These are phyloP conservation scores for Aureobasidium sp. DNA, from an alignment of 2,329 filamentous ascomycete genomes.

Conservation along the genomic window DNA sequence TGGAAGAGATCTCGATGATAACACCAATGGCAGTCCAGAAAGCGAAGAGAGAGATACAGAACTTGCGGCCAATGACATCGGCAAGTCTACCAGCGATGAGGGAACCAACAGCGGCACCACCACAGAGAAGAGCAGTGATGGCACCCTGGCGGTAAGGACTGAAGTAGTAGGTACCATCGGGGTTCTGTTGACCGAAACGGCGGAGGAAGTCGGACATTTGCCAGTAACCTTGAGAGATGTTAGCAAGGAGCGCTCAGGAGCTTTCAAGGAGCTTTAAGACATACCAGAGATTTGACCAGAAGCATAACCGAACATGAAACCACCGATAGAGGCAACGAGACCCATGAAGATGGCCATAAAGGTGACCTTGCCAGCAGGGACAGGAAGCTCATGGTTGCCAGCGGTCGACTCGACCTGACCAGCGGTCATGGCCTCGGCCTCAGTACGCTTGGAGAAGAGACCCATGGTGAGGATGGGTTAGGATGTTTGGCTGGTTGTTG, in stretches of 20 bases:
- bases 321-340: constrained; percentile 49
- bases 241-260: constrained; percentile 20
- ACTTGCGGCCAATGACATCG: constrained; percentile 43
- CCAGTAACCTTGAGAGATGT: constrained; percentile 27
- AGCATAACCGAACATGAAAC: constrained; percentile 57
- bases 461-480: constrained; percentile 20
- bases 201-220: constrained; percentile 43
- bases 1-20: constrained; percentile 36
- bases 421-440: constrained; percentile 25
- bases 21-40: constrained; percentile 35
- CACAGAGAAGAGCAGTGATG: constrained; percentile 37
- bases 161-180: constrained; percentile 32
- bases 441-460: constrained; percentile 26
- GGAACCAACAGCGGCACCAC: constrained; percentile 36
- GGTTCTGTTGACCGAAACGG: constrained; percentile 46
- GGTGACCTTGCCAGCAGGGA: constrained; percentile 23
- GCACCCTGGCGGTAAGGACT: constrained; percentile 29
- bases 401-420: constrained; percentile 25
- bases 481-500: not conserved
- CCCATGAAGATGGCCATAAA: constrained; percentile 45
- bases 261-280: constrained; percentile 35
- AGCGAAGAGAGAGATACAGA: constrained; percentile 43
- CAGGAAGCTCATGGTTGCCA: constrained; percentile 15
- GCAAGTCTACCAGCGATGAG: constrained; percentile 40
- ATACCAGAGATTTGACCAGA: constrained; percentile 49